Evolutionary conservation across 495 filamentous ascomycete genomes (phyloP), one percentile per base, ranked within the genome.

Genomic region (Parachaetomium inaequale): DNA sequence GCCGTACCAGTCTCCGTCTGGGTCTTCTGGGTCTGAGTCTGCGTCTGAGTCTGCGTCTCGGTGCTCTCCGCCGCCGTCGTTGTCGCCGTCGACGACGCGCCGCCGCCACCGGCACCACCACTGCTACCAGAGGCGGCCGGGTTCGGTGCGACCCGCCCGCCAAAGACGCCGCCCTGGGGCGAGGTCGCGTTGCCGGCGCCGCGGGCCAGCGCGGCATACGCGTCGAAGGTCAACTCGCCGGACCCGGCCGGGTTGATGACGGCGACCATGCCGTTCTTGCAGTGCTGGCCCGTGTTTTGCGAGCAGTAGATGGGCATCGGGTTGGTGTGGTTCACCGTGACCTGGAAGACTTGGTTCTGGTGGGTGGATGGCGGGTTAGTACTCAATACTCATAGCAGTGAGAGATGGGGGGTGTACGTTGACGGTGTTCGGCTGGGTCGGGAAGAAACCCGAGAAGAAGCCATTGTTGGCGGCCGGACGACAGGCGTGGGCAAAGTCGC

Each of bases 291-390:
- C 14, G 56, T 70, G 60, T 71, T 71, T 43, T 72, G 70, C 23
- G 75, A 74, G 71, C 83, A 85, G 70, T 86, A 87, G 62, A 78
- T 77, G 68, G 79, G 81, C 50, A 84, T 74, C 1, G 84, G 82
- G 17, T 78, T 65, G 11, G 80, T 84, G 66, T 80, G 71, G 63
- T 80, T 84, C 49, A 84, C 66, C 7, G 70, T 80, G 36, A 85
- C 59, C 21, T 75, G 75, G 61, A 83, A 87, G 38, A 75, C 66
- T 58, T 75, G 57, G 61, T 45, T 23, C 74, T 75, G 46, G 10
- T 1, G 11, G 25, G 2, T 23, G 32, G 8, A 23, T 7, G 3
- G 29, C 26, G n/a, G 5, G 45, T 15, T 23, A 32, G 42, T 46
- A n/a, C n/a, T n/a, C n/a, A n/a, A n/a, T n/a, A n/a, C n/a, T n/a